These are phyloP conservation scores for Cladosporium austrohemisphaericum DNA, from an alignment of 2,329 filamentous ascomycete genomes.

Conservation along the genomic window DNA sequence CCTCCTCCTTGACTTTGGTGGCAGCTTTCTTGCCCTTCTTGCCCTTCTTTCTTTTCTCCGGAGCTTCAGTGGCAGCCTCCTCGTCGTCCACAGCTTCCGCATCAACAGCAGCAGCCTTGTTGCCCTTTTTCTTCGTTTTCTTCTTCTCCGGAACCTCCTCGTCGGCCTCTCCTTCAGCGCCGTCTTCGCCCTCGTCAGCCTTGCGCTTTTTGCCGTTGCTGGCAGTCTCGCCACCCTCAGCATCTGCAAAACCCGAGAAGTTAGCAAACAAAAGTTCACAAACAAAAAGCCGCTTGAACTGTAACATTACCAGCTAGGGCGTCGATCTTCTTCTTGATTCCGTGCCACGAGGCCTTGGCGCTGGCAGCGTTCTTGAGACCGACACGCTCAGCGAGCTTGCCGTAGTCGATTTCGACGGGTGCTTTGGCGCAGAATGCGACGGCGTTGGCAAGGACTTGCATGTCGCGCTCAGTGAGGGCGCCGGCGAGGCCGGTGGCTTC, in stretches of 20 bases:
- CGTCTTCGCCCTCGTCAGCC: too few species aligned
- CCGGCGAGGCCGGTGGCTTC: not conserved
- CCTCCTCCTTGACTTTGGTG: not conserved
- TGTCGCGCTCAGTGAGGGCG: conserved; percentile 25
- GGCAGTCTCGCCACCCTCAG: not conserved
- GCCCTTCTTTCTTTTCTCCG: not conserved
- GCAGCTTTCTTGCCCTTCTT: not conserved
- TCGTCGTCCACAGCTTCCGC: not conserved
- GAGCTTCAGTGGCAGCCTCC: not conserved
- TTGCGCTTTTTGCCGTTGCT: too few species aligned
- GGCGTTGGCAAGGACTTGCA: conserved; percentile 22
- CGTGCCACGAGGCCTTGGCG: not conserved
- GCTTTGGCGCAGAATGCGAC: not conserved
- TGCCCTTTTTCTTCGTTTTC: not conserved
- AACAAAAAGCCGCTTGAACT: too few species aligned
- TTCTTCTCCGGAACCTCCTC: too few species aligned
- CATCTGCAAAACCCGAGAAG: too few species aligned
- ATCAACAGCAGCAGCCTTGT: not conserved
- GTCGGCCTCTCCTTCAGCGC: too few species aligned
- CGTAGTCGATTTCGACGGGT: conserved; percentile 22
- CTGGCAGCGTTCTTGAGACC: conserved; percentile 37
- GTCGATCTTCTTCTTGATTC: conserved; percentile 2
- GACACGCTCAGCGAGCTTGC: conserved; percentile 23
- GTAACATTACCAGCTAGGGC: not conserved
- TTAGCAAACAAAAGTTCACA: too few species aligned